Conservation (phyloP, 2,329 filamentous ascomycete species). For the Apiospora arundinis region DNA sequence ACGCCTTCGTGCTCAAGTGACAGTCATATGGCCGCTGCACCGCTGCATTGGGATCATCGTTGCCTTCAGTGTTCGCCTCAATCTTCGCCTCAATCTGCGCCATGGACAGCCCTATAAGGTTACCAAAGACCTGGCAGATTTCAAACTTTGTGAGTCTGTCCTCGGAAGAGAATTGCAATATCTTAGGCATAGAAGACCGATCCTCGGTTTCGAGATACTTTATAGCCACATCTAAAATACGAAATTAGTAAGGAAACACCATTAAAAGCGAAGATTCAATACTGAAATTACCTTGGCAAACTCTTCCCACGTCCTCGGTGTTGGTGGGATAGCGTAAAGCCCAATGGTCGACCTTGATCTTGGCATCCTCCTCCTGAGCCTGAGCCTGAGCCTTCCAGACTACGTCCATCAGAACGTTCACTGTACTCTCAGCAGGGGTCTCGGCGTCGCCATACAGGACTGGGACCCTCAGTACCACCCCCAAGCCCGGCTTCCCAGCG, state of each 20-base stretch:
- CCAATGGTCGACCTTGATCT: constrained; percentile 85
- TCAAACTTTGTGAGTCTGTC: constrained; percentile 89
- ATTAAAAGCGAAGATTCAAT: not conserved
- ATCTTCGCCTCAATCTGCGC: no score
- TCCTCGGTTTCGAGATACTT: constrained; percentile 66
- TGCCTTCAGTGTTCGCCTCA: constrained; percentile 72
- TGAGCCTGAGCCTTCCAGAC: constrained; percentile 79
- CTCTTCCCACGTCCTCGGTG: constrained; percentile 83
- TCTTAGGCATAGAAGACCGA: constrained; percentile 63
- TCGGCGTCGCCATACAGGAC: constrained; percentile 85
- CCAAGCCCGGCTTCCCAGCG: constrained; percentile 58
- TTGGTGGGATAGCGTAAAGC: constrained; percentile 85
- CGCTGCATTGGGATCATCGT: constrained; percentile 71
- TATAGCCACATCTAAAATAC: constrained; percentile 67
- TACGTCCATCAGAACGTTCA: constrained; percentile 80
- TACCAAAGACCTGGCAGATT: constrained; percentile 79
- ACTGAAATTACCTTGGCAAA: constrained; percentile 65
- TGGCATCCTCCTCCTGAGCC: constrained; percentile 60
- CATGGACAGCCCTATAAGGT: constrained; percentile 78
- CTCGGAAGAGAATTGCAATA: constrained; percentile 87
- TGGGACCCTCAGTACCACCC: constrained; percentile 78
- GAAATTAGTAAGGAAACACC: not conserved
- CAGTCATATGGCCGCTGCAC: constrained; percentile 88
- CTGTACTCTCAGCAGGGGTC: constrained; percentile 75
- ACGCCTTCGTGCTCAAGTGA: constrained; percentile 77